Base-by-base conservation (phyloP, 108 stramenopile species). In the Skeletonema potamos region DNA sequence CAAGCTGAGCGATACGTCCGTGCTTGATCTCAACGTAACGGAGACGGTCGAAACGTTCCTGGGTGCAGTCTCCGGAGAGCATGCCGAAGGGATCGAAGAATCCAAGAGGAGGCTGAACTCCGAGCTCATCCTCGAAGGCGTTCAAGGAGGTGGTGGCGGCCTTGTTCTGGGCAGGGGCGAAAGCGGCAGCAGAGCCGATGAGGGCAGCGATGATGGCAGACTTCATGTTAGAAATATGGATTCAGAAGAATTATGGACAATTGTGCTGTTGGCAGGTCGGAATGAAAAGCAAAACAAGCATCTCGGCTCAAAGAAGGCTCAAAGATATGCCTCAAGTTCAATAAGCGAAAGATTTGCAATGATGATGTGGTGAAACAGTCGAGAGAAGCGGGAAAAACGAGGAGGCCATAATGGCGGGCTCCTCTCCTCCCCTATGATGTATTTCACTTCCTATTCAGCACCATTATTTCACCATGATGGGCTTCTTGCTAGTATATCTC, bases 21-120 rank as follows among this genome's bases (percentile, higher is more conserved):
- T 86, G 86, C 82, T 86, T 86, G 27, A 86, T 62, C 76, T 86
- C 86, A 39, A 74, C 77, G 66, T 71, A 66, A 12, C 77, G 72
- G 55, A 73, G 72, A 34, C 77, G 72, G 54, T 65, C 77, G 77
- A 78, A 78, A 26, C 72, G 64, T 28, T 64, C 77, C 46, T 85
- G 83, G 58, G 57, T 26, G 72, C 77, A 77, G 70, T 81, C 80
- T 33, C 69, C 84, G 28, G 54, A 70, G 37, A 84, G 60, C 64
- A 84, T 54, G 66, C 81, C 81, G 24, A 90, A 65, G 29, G 89
- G 89, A 82, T 92, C 91, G 84, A 80, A 92, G 78, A 89, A 87
- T 27, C 92, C 92, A 56, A 92, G 86, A 27, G 91, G 91, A 60
- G 85, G 73, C 77, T 92, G 91, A 27, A 82, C 90, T 63, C 92